Percentiles rank a stretch among this genome's conserved stretches.
phyloP scores from a whole-genome alignment of 257 asterid species.

The Capsicum chinense region DNA sequence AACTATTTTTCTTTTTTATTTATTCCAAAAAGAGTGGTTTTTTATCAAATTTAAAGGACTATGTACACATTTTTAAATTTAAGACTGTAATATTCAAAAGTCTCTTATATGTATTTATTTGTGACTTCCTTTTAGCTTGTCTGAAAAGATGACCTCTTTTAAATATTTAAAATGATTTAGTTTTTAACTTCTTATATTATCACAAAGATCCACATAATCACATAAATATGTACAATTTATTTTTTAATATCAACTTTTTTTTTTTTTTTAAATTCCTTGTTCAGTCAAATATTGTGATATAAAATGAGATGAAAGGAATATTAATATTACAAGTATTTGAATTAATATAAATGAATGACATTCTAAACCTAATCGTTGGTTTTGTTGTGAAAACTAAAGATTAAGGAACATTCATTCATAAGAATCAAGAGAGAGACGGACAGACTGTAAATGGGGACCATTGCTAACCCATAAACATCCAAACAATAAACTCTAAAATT shows the following conservation, averaged over 20 bases:
- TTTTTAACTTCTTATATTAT: too few relatives aligned
- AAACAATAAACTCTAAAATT: not conserved
- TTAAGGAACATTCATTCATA: conserved; percentile 58
- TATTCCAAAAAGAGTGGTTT: not conserved
- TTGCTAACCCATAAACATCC: conserved; percentile 31
- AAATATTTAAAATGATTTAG: too few relatives aligned
- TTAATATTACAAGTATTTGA: not conserved
- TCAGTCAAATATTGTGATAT: too few relatives aligned
- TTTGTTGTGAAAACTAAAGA: conserved; percentile 39
- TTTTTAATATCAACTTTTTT: too few relatives aligned
- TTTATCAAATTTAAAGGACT: not conserved
- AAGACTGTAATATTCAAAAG: too few relatives aligned
- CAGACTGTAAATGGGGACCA: conserved; percentile 93
- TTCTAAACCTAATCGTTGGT: conserved; percentile 52
- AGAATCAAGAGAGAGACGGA: conserved; percentile 68
- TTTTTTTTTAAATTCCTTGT: too few relatives aligned
- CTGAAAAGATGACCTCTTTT: not conserved
- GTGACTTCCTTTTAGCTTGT: not conserved
- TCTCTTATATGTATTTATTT: not conserved
- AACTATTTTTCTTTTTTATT: not conserved
- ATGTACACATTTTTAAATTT: not conserved
- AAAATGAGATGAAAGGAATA: not conserved
- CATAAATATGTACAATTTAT: too few relatives aligned
- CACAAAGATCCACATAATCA: too few relatives aligned
- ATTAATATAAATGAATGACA: not conserved